phyloP scores from a whole-genome alignment of 805 yeast genomes.

The Candida ponderosae region DNA sequence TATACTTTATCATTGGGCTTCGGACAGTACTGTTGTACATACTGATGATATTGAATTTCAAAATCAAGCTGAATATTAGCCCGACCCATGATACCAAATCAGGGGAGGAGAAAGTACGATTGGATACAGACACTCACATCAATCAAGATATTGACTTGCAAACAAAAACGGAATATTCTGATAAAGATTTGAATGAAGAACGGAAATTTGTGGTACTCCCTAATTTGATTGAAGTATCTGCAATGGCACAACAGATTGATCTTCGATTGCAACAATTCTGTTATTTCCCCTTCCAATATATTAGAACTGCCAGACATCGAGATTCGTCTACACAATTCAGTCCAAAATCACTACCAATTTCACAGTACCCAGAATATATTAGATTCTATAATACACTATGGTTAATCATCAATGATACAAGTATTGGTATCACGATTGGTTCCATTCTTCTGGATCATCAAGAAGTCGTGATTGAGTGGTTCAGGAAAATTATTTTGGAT shows the following conservation, averaged over 20 bases:
- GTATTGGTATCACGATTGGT: constrained; percentile 61
- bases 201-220: constrained; percentile 6
- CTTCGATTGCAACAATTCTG: constrained; percentile 68
- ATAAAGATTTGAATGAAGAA: background rate
- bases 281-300: constrained; percentile 73
- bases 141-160: constrained; percentile 22
- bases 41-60: too few relatives aligned
- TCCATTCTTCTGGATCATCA: constrained; percentile 35
- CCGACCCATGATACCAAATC: too few relatives aligned
- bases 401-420: constrained; percentile 76
- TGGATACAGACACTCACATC: too few relatives aligned
- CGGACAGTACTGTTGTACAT: constrained; percentile 10
- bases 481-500: constrained; percentile 27
- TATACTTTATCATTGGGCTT: constrained; percentile 5
- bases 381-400: constrained; percentile 81
- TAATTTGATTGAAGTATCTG: constrained; percentile 38
- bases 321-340: constrained; percentile 10
- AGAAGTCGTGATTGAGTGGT: constrained; percentile 15
- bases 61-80: too few relatives aligned
- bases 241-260: constrained; percentile 72
- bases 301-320: constrained; percentile 33
- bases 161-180: constrained; percentile 8
- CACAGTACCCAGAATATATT: constrained; percentile 57
- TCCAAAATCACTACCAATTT: constrained; percentile 27
- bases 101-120: too few relatives aligned